Evolutionary conservation across 2,329 filamentous ascomycete genomes (phyloP).

Genomic region (Fonsecaea pedrosoi): DNA sequence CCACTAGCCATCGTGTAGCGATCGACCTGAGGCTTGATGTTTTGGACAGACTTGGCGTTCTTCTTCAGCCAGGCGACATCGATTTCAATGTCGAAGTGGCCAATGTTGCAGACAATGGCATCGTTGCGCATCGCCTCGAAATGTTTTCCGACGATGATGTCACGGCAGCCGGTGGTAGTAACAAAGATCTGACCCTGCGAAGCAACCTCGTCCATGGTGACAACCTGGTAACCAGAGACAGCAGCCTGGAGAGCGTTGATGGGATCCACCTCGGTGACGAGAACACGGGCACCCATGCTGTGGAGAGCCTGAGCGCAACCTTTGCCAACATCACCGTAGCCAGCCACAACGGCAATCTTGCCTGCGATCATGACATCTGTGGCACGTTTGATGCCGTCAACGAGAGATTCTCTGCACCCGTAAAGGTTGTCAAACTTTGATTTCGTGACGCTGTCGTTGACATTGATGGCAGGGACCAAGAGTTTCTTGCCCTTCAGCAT

Average conservation of each 20-base stretch:
- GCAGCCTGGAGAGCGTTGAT: conserved; percentile 99
- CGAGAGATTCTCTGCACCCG: conserved; percentile 97
- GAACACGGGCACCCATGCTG: conserved; percentile 95
- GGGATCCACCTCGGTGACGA: conserved; percentile 96
- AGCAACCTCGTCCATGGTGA: conserved; percentile 97
- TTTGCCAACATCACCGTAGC: conserved; percentile 99
- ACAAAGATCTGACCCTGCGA: conserved; percentile 94
- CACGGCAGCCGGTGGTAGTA: conserved; percentile 98
- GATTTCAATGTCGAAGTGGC: conserved; percentile 99
- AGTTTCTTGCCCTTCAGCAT: conserved; percentile 93
- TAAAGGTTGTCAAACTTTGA: conserved; percentile 99
- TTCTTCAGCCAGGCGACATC: conserved; percentile 99
- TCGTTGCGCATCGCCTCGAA: conserved; percentile 97
- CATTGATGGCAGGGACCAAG: conserved; percentile 95
- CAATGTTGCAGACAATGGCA: conserved; percentile 99
- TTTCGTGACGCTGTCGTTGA: conserved; percentile 99
- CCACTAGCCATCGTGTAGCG: conserved; percentile 93
- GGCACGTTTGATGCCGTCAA: conserved; percentile 99
- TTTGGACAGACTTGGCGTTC: conserved; percentile 90
- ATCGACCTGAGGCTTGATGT: conserved; percentile 99
- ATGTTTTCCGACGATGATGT: conserved; percentile 90
- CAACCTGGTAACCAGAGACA: conserved; percentile 95
- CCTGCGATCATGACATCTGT: conserved; percentile 99
- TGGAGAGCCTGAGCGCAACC: conserved; percentile 94
- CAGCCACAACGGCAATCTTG: conserved; percentile 96